Evolutionary conservation across 2,329 filamentous ascomycete genomes (phyloP), one percentile per base, ranked within the genome.

Genomic region (Cladophialophora exuberans): DNA sequence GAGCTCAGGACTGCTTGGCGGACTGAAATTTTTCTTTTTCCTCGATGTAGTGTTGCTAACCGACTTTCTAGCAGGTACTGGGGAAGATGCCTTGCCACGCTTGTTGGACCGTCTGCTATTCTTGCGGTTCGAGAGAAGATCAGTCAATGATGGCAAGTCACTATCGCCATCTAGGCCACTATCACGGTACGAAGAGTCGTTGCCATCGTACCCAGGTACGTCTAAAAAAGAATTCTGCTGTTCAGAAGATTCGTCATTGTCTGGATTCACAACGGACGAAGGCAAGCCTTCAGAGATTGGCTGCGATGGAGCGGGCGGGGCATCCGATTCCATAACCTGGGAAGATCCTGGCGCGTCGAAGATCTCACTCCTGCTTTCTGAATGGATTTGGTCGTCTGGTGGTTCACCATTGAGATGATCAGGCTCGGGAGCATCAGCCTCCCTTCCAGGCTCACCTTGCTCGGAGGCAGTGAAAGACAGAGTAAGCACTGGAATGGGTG

Each of bases 111-210:
- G 28, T 39, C 23, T 31, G 33, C 33, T 17, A 18, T 15, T 38
- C 22, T 22, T 41, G 42, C 59, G 62, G 30, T 56, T 61, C 11
- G 62, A 62, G 1, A 48, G 54, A 15, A 65, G 42, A 6, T 56
- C 56, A 13, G 31, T 50, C 6, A 62, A n/a, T 3, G 62, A 63
- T 5, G 62, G 61, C 10, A 63, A 42, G 23, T 62, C 61, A 42
- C 59, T 63, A 31, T 59, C 57, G 31, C 52, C 15, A 11, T 50
- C 35, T n/a, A 31, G 39, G 33, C 43, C 52, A 30, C 54, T 51
- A 26, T 60, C 59, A 46, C 50, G 51, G 48, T 64, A 53, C 35
- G 59, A 63, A 26, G 54, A 57, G 28, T 56, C 58, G 30, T 56
- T 47, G 45, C 57, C 60, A 62, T 56, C 57, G 57, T 42, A 47